phyloP scores from a whole-genome alignment of 768 basidiomycete species.

The Ramaria sp. region DNA sequence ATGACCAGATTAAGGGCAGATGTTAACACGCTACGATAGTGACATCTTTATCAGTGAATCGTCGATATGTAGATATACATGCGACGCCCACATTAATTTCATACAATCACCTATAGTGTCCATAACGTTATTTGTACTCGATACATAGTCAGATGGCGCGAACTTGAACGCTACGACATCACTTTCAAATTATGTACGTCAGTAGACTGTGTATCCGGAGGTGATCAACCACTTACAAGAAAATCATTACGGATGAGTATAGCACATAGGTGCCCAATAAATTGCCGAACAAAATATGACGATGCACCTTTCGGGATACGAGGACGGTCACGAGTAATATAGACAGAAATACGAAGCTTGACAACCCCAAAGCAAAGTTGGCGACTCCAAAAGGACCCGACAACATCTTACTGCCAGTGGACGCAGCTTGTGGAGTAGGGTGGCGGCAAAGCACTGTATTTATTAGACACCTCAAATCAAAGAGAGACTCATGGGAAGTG shows the following conservation, averaged over 20 bases:
- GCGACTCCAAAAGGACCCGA: too few species aligned
- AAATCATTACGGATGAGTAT: background rate
- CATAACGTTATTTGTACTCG: background rate
- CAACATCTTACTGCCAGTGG: too few species aligned
- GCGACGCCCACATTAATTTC: background rate
- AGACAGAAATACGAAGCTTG: background rate
- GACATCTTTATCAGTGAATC: background rate
- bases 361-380: background rate
- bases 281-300: conserved; percentile 1
- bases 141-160: background rate
- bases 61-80: background rate
- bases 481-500: too few species aligned
- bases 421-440: too few species aligned
- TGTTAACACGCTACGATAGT: background rate
- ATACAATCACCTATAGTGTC: background rate
- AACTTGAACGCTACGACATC: background rate
- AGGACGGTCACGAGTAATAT: background rate
- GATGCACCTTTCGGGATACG: background rate
- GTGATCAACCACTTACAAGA: background rate
- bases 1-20: background rate
- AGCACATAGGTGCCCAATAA: background rate
- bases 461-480: too few species aligned
- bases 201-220: background rate
- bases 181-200: background rate
- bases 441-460: too few species aligned